phyloP scores from a whole-genome alignment of 345 rosid genomes.

The Excoecaria cochinchinensis region DNA sequence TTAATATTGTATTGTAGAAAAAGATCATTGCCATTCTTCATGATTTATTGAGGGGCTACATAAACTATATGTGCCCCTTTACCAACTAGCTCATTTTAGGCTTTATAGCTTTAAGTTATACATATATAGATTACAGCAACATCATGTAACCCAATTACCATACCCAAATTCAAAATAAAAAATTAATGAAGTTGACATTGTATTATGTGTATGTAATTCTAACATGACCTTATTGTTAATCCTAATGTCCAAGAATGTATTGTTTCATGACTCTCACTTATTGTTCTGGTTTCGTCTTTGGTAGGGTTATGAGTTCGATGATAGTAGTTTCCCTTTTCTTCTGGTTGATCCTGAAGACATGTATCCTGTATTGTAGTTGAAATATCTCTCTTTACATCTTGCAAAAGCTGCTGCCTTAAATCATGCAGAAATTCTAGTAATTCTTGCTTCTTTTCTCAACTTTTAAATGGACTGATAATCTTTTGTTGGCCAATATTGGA shows the following conservation, averaged over 20 bases:
- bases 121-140: conserved; percentile 14
- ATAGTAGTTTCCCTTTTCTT: background rate
- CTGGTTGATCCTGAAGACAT: background rate
- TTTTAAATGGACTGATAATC: background rate
- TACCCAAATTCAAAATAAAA: conserved; percentile 16
- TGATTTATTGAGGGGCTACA: conserved; percentile 23
- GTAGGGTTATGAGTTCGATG: background rate
- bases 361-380: background rate
- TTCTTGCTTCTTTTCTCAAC: background rate
- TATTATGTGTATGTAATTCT: background rate
- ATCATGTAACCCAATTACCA: conserved; percentile 18
- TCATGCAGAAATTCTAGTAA: background rate
- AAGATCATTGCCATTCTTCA: conserved; percentile 3
- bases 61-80: conserved; percentile 4
- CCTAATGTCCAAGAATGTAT: background rate
- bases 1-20: conserved; percentile 7
- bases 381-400: conserved; percentile 5
- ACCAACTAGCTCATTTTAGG: conserved; percentile 15
- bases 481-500: background rate
- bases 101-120: conserved; percentile 19
- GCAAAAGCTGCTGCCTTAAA: background rate
- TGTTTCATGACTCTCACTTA: background rate
- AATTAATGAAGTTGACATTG: conserved; percentile 11
- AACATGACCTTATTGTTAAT: background rate
- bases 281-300: background rate